Evolutionary conservation across 2,329 filamentous ascomycete genomes (phyloP), one percentile per base, ranked within the genome.

Genomic region (Colletotrichum chlorophyti): DNA sequence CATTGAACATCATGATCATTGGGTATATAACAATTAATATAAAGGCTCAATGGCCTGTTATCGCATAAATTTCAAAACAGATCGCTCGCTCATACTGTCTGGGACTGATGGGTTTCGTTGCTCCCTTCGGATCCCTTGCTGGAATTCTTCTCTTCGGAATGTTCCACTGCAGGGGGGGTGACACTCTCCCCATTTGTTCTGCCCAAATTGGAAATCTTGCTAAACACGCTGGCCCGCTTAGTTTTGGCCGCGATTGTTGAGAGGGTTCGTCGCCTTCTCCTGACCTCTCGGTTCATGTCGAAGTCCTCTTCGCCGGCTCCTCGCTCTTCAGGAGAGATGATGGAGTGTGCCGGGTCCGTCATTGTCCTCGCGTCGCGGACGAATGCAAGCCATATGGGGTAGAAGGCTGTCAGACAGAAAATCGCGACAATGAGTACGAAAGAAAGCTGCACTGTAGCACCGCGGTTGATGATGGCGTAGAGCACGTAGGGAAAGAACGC

Each of bases 401-500:
- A 85, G 3, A 76, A 64, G 29, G 79, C 70, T 17, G 78, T 77
- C 21, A 78, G 69, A 1, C 75, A 74, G 45, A 83, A 74, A 23
- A 86, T 69, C 4, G 73, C 78, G 3, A 89, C 74, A 2, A 91
- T 84, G 4, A 93, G 78, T 27, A 85, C 74, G 69, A 90, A 90
- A 0, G 87, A 85, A 29, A 82, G 81, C 11, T 85, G 85, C 10
- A 90, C 86, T 42, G 79, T 79, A 14, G 85, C 82, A n/a, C 82
- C 82, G 31, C 74, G 68, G 52, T 83, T 78, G 19, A 88, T 79
- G 35, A 91, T 88, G 42, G 79, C 88, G 58, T 90, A 91, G 60
- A 91, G 81, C 50, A 93, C 80, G 29, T 91, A 91, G 0, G 91
- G 90, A 67, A 91, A 90, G 53, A 88, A 85, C 1, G 87, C 89